Percentiles rank a stretch among this genome's conserved stretches.
phyloP scores from a whole-genome alignment of 169 alveolate genomes.

The Haemoproteus tartakovskyi region DNA sequence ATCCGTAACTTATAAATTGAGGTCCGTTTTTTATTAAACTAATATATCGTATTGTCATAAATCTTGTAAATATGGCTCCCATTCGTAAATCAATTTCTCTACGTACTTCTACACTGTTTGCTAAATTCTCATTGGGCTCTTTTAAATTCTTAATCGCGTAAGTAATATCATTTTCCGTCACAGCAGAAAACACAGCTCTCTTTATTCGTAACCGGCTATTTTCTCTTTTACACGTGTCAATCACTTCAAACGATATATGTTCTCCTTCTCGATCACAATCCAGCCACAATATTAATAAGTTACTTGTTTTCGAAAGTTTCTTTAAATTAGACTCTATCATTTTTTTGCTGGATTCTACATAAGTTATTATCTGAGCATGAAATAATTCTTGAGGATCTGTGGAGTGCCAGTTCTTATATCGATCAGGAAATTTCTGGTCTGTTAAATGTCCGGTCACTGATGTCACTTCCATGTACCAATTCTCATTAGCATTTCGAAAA shows the following conservation, averaged over 20 bases:
- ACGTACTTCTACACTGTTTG: slow-evolving; percentile 96
- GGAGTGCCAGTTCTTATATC: slow-evolving; percentile 91
- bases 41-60: slow-evolving; percentile 75
- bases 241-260: slow-evolving; percentile 98
- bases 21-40: slow-evolving; percentile 75
- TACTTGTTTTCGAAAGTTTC: slow-evolving; percentile 87
- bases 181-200: slow-evolving; percentile 98
- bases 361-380: slow-evolving; percentile 90
- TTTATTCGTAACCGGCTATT: slow-evolving; percentile 70
- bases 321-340: slow-evolving; percentile 86
- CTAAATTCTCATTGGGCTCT: slow-evolving; percentile 91
- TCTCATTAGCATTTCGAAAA: slow-evolving; percentile 33
- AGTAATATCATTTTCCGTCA: slow-evolving; percentile 90
- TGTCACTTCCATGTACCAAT: slow-evolving; percentile 68
- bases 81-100: slow-evolving; percentile 95
- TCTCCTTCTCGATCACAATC: slow-evolving; percentile 99
- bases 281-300: slow-evolving; percentile 94
- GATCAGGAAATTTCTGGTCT: slow-evolving; percentile 93
- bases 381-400: slow-evolving; percentile 92
- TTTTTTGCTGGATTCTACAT: slow-evolving; percentile 77
- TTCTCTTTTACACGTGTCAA: slow-evolving; percentile 71
- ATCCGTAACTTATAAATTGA: slow-evolving; percentile 91
- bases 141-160: slow-evolving; percentile 88
- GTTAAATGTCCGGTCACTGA: slow-evolving; percentile 92
- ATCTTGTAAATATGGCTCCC: slow-evolving; percentile 84